phyloP scores from a whole-genome alignment of 257 asterid genomes.

The Nicotiana noctiflora region DNA sequence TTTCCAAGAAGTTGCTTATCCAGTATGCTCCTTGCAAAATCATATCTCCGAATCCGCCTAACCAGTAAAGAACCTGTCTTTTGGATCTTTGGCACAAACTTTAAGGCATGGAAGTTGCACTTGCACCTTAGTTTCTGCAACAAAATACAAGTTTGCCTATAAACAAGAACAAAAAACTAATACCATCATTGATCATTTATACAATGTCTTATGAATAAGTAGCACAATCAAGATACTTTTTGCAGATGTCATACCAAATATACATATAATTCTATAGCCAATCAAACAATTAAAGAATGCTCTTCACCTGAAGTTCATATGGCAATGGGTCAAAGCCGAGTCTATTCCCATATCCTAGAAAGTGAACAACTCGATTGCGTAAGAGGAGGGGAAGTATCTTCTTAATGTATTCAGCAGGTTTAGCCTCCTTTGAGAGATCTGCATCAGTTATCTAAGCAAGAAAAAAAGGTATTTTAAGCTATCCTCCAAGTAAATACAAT shows the following conservation, averaged over 20 bases:
- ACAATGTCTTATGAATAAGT: background rate
- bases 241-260: background rate
- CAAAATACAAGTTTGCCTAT: conserved; percentile 9
- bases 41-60: conserved; percentile 53
- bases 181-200: background rate
- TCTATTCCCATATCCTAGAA: conserved; percentile 92
- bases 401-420: conserved; percentile 57
- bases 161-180: background rate
- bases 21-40: conserved; percentile 32
- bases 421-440: conserved; percentile 83
- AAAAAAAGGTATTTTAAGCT: conserved; percentile 9
- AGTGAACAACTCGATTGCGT: conserved; percentile 70
- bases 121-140: conserved; percentile 87
- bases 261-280: background rate
- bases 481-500: background rate
- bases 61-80: conserved; percentile 49
- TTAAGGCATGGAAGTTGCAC: conserved; percentile 90
- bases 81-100: conserved; percentile 70
- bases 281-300: background rate
- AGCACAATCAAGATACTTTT: background rate
- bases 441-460: conserved; percentile 76
- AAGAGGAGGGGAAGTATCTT: conserved; percentile 56
- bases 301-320: conserved; percentile 61
- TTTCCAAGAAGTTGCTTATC: conserved; percentile 75
- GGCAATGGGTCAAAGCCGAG: conserved; percentile 85